These are phyloP conservation scores for Mortierella hygrophila DNA, from an alignment of 192 early-diverging fungal genomes.

Conservation along the genomic window DNA sequence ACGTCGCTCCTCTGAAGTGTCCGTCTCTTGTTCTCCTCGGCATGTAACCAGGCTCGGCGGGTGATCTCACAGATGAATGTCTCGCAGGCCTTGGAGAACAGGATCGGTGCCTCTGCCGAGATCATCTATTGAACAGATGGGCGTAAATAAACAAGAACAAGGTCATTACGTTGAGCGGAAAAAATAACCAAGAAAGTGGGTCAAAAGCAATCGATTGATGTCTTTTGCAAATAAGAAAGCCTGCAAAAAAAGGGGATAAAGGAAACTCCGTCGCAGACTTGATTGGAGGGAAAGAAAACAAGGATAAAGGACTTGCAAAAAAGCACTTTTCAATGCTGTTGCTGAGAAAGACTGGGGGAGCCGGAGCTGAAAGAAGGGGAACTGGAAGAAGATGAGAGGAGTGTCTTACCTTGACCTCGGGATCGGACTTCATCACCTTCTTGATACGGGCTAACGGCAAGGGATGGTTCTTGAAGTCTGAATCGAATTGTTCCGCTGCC, in stretches of 20 bases:
- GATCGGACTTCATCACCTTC: slow-evolving; percentile 98
- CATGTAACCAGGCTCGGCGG: slow-evolving; percentile 88
- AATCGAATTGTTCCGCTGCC: slow-evolving; percentile 75
- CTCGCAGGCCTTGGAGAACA: slow-evolving; percentile 97
- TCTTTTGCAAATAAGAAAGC: not conserved
- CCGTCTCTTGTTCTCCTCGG: slow-evolving; percentile 96
- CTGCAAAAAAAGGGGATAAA: not conserved
- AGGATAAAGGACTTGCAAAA: not conserved
- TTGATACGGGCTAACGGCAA: slow-evolving; percentile 97
- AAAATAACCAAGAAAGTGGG: not conserved
- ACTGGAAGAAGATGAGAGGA: not conserved
- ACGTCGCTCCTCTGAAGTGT: slow-evolving; percentile 95
- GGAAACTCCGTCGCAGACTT: not conserved
- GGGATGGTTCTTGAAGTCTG: slow-evolving; percentile 94
- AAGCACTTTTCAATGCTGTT: not conserved
- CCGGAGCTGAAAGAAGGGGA: not conserved
- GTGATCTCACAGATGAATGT: slow-evolving; percentile 95
- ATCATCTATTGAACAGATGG: slow-evolving; percentile 62
- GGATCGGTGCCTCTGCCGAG: slow-evolving; percentile 83
- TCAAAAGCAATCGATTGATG: not conserved
- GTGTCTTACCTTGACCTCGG: slow-evolving; percentile 86
- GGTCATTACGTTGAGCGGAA: not conserved
- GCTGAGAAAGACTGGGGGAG: too few species aligned
- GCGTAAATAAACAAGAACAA: not conserved
- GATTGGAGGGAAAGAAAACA: not conserved